A percentile compares a stretch with the other conserved stretches of the same genome.
These are phyloP conservation scores for Talaromyces albobiverticillius DNA, from an alignment of 2,329 filamentous ascomycete genomes.

Conservation along the genomic window DNA sequence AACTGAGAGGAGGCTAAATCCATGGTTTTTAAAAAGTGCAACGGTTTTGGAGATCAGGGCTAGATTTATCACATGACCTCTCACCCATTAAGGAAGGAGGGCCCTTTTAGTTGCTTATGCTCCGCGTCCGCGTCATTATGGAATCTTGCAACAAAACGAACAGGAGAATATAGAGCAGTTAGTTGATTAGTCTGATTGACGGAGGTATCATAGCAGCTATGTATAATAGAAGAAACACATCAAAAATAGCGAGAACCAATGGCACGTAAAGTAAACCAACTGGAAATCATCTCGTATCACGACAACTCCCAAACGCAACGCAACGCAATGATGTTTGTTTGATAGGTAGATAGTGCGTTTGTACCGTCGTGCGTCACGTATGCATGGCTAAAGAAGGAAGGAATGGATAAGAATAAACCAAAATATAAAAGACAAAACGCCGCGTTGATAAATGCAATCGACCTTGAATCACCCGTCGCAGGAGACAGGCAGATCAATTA, in stretches of 20 bases:
- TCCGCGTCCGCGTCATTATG: too few species aligned
- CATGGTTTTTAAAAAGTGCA: too few species aligned
- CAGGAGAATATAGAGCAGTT: not conserved
- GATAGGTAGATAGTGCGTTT: not conserved
- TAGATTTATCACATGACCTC: too few species aligned
- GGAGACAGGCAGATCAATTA: not conserved
- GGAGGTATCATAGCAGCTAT: not conserved
- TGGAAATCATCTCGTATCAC: too few species aligned
- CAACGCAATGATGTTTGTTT: slow-evolving; percentile 2
- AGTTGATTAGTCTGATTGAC: not conserved
- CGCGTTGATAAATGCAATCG: slow-evolving; percentile 9
- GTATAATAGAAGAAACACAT: not conserved
- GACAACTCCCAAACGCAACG: slow-evolving; percentile 7
- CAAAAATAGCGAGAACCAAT: not conserved
- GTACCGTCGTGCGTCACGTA: not conserved
- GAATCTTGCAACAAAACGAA: too few species aligned
- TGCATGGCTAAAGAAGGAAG: not conserved
- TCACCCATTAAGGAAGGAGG: too few species aligned
- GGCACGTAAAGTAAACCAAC: too few species aligned
- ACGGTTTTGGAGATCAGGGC: too few species aligned
- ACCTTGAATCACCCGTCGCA: not conserved
- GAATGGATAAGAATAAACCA: not conserved
- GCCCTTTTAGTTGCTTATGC: too few species aligned
- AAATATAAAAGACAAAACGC: not conserved
- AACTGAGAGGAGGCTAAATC: too few species aligned